These are phyloP conservation scores for Colletotrichum camelliae DNA, from an alignment of 2,329 filamentous ascomycete genomes.

Conservation along the genomic window DNA sequence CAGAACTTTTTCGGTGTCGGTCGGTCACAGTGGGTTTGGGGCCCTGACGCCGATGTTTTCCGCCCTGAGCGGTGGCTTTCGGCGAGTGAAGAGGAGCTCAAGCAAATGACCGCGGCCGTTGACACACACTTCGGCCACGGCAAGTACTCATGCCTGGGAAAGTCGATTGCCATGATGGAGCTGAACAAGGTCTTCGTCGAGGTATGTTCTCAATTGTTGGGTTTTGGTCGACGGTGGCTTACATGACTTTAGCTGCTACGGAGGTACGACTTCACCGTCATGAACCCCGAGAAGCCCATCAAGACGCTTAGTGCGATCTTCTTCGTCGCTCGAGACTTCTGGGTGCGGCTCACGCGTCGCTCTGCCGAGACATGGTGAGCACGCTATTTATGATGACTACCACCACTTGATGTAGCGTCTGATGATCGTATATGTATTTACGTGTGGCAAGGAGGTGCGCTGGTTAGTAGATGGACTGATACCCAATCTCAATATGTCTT, in stretches of 20 bases:
- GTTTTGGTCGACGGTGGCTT: neutral
- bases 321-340: slow-evolving; percentile 39
- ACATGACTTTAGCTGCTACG: slow-evolving; percentile 30
- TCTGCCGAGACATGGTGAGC: neutral
- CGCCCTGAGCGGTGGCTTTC: slow-evolving; percentile 62
- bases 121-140: slow-evolving; percentile 54
- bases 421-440: neutral
- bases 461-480: neutral
- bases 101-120: slow-evolving; percentile 38
- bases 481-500: neutral
- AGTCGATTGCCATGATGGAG: slow-evolving; percentile 52
- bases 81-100: slow-evolving; percentile 32
- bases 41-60: slow-evolving; percentile 59
- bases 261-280: slow-evolving; percentile 36
- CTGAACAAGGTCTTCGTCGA: slow-evolving; percentile 53
- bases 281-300: slow-evolving; percentile 38
- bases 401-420: neutral
- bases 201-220: slow-evolving; percentile 33
- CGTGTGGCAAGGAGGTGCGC: rapidly evolving
- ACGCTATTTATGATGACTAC: rapidly evolving
- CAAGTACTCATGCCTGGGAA: slow-evolving; percentile 50
- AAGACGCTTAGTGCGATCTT: slow-evolving; percentile 36
- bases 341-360: slow-evolving; percentile 32
- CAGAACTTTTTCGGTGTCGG: slow-evolving; percentile 61
- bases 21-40: slow-evolving; percentile 57